Conservation (phyloP, 495 filamentous ascomycete species). For the Oidiodendron maius region DNA sequence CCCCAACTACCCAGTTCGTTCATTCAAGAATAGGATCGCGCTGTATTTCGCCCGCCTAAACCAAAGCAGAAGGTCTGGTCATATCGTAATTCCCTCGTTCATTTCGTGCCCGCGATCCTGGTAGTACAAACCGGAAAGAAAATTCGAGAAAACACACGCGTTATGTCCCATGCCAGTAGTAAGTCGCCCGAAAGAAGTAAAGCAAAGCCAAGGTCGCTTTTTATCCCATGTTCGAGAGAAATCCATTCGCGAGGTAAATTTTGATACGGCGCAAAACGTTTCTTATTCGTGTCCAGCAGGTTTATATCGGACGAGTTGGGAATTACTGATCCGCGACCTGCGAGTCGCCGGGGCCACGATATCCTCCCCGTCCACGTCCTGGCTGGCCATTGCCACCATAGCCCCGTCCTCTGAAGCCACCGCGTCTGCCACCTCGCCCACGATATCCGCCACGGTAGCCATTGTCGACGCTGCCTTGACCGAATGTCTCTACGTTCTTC, state of each 20-base stretch:
- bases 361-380: constrained; percentile 20
- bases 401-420: constrained; percentile 46
- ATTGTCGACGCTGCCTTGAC: constrained; percentile 91
- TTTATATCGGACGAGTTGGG: neutral
- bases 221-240: constrained; percentile 11
- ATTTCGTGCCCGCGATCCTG: constrained; percentile 16
- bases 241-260: constrained; percentile 11
- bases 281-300: constrained; percentile 5
- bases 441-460: constrained; percentile 69
- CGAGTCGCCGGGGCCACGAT: constrained; percentile 18
- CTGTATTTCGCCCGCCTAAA: constrained; percentile 9
- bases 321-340: constrained; percentile 16
- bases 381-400: constrained; percentile 20
- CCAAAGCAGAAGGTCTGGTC: constrained; percentile 9
- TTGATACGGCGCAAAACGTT: constrained; percentile 20
- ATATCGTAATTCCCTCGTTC: constrained; percentile 16
- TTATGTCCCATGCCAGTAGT: neutral
- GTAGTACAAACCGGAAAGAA: constrained; percentile 19
- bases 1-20: constrained; percentile 4
- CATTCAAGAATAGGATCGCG: constrained; percentile 3
- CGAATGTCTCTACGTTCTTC: constrained; percentile 97
- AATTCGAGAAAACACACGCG: constrained; percentile 12
- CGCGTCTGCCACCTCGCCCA: constrained; percentile 59
- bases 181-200: neutral
- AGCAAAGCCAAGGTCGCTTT: constrained; percentile 2